Percentiles rank a stretch among this genome's conserved stretches.
Evolutionary conservation across 2,329 filamentous ascomycete species (phyloP).

Genomic region (Phyllosticta citribraziliensis): DNA sequence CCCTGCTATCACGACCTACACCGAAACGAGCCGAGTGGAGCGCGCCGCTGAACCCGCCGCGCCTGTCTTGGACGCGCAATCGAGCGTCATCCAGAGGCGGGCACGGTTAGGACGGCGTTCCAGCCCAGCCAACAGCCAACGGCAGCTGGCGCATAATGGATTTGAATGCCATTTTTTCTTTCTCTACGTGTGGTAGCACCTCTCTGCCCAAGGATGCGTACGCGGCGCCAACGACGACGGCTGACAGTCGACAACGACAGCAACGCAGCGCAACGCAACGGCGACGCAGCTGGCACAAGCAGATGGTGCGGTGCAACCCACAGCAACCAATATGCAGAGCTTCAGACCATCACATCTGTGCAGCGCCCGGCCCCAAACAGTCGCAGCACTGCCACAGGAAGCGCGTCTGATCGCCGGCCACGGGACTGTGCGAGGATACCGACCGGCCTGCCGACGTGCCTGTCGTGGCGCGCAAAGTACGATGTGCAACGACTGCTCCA

Average conservation of each 20-base stretch:
- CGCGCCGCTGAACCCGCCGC: slow-evolving; percentile 3
- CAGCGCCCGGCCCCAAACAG: not conserved
- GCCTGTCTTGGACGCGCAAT: slow-evolving; percentile 10
- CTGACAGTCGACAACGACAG: not conserved
- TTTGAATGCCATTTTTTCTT: not conserved
- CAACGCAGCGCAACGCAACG: no score
- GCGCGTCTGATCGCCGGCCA: not conserved
- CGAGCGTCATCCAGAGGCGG: slow-evolving; percentile 1
- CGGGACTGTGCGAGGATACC: not conserved
- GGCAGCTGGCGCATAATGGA: not conserved
- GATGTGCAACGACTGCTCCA: not conserved
- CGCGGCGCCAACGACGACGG: not conserved
- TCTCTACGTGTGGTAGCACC: not conserved
- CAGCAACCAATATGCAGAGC: not conserved
- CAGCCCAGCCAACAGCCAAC: not conserved
- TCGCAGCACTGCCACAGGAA: not conserved
- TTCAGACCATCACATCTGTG: not conserved
- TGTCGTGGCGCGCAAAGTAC: not conserved
- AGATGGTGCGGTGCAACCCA: not conserved
- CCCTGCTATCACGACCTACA: not conserved
- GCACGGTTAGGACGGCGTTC: not conserved
- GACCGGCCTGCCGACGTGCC: not conserved
- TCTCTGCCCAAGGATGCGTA: not conserved
- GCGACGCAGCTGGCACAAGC: no score
- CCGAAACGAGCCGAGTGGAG: slow-evolving; percentile 12